Evolutionary conservation across 2,329 filamentous ascomycete genomes (phyloP).

Genomic region (Ascochyta pisi): DNA sequence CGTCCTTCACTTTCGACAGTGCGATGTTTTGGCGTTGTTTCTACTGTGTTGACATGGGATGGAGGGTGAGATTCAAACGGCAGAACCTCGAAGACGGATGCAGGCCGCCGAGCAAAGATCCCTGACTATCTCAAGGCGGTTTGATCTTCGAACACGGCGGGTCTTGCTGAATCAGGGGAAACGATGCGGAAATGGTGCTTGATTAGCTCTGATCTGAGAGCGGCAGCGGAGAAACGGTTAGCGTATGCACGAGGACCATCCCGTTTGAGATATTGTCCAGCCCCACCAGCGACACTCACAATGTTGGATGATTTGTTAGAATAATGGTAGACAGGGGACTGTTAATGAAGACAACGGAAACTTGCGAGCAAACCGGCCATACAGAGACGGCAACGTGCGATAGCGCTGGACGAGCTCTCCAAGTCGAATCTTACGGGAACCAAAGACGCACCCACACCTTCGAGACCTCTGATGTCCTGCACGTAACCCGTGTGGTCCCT

Average conservation of each 20-base stretch:
- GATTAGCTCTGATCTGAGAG: constrained; percentile 43
- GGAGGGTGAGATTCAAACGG: constrained; percentile 25
- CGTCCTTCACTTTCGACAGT: constrained; percentile 4
- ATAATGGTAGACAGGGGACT: constrained; percentile 19
- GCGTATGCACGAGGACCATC: constrained; percentile 32
- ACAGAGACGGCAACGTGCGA: constrained; percentile 20
- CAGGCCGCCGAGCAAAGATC: constrained; percentile 29
- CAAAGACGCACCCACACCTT: constrained; percentile 28
- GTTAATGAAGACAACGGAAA: constrained; percentile 12
- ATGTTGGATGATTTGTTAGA: constrained; percentile 37
- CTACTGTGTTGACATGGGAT: constrained; percentile 34
- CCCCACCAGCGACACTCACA: constrained; percentile 41
- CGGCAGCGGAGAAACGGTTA: constrained; percentile 41
- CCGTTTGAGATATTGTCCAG: constrained; percentile 37
- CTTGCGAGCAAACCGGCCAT: constrained; percentile 16
- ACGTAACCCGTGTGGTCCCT: constrained; percentile 43
- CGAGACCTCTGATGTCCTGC: constrained; percentile 24
- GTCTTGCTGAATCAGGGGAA: constrained; percentile 40
- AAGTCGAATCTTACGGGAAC: constrained; percentile 19
- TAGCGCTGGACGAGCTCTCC: constrained; percentile 21
- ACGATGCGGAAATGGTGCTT: constrained; percentile 41
- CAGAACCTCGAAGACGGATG: constrained; percentile 28
- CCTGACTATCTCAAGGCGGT: constrained; percentile 33
- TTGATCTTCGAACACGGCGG: constrained; percentile 35
- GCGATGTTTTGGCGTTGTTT: constrained; percentile 24